Evolutionary conservation across 768 basidiomycete species (phyloP).

Genomic region (Pleurotus citrinopileatus): DNA sequence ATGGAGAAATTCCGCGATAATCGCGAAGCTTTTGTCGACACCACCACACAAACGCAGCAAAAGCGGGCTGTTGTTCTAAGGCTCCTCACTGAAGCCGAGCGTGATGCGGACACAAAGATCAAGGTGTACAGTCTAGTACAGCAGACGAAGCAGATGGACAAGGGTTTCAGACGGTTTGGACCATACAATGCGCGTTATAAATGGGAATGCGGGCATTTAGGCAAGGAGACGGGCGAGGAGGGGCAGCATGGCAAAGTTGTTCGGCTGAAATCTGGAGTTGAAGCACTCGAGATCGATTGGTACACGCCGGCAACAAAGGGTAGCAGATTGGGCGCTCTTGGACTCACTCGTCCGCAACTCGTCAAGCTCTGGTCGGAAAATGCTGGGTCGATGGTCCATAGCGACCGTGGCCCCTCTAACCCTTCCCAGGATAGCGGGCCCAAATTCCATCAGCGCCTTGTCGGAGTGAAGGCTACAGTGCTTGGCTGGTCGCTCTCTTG

Average conservation of each 20-base stretch:
- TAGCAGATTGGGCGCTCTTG: background rate
- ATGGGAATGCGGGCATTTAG: slow-evolving; percentile 2
- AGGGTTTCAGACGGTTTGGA: background rate
- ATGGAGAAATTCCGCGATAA: background rate
- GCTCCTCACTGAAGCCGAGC: background rate
- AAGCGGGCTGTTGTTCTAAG: background rate
- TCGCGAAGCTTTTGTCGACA: background rate
- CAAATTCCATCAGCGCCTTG: background rate
- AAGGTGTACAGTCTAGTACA: background rate
- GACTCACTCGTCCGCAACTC: background rate
- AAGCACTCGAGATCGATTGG: background rate
- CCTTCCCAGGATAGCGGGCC: background rate
- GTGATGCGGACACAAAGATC: background rate
- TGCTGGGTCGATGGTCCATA: background rate
- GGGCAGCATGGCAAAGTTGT: background rate
- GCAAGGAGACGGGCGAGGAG: background rate
- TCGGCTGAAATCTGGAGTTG: background rate
- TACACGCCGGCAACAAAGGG: background rate
- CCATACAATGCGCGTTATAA: background rate
- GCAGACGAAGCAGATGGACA: background rate
- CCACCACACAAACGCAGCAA: background rate
- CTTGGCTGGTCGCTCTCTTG: slow-evolving; percentile 1
- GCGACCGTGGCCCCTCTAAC: background rate
- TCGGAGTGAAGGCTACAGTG: background rate
- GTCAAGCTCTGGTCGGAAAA: background rate